phyloP scores from a whole-genome alignment of 2,329 filamentous ascomycete genomes.

The Emmonsia crescens region DNA sequence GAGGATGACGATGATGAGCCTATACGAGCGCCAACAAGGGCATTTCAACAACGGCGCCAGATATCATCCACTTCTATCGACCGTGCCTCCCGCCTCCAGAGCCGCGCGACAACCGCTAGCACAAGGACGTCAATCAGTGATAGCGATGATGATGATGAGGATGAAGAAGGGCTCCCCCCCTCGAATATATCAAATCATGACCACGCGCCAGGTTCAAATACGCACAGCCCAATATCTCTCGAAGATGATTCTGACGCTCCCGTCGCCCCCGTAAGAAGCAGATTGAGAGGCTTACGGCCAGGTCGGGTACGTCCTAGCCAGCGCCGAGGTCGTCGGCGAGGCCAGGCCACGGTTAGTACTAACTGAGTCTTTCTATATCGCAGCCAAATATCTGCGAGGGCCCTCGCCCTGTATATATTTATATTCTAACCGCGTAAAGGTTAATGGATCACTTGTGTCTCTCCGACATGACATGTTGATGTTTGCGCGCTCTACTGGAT shows the following conservation, averaged over 20 bases:
- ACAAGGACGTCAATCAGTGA: not conserved
- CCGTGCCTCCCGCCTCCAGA: not conserved
- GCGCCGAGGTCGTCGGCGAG: not conserved
- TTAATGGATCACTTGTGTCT: not conserved
- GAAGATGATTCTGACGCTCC: conserved; percentile 2
- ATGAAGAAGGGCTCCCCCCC: not conserved
- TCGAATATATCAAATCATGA: not conserved
- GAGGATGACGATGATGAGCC: conserved; percentile 17
- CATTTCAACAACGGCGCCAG: conserved; percentile 12
- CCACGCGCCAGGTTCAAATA: not conserved
- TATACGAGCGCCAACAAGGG: conserved; percentile 16
- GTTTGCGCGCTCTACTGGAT: not conserved
- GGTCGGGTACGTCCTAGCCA: not conserved
- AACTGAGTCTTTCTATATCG: not conserved
- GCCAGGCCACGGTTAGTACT: not conserved
- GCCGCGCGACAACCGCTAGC: not conserved
- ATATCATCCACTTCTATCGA: not conserved
- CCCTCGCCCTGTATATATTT: not conserved
- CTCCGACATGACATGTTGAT: not conserved
- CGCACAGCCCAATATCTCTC: not conserved
- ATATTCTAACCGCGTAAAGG: not conserved
- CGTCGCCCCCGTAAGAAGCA: not conserved
- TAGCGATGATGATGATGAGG: not conserved
- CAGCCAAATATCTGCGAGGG: not conserved
- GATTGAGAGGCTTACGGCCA: not conserved